Conservation (phyloP, 352 stramenopile genomes). For the Plasmopara viticola region DNA sequence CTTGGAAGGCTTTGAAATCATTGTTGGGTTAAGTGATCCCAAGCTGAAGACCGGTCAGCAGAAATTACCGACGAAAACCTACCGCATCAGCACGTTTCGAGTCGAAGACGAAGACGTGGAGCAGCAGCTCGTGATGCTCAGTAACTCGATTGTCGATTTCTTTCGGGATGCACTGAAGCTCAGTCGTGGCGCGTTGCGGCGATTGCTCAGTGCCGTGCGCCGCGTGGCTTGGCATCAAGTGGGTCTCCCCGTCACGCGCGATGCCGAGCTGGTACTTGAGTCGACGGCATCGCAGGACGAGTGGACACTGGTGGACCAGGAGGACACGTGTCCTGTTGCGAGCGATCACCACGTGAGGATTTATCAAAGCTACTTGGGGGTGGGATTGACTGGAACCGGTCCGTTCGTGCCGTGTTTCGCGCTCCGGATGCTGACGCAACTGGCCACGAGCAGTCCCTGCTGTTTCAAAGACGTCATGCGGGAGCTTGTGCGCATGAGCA, state of each 20-base stretch:
- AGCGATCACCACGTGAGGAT: conserved; percentile 66
- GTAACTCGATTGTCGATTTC: conserved; percentile 81
- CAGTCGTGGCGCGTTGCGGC: conserved; percentile 46
- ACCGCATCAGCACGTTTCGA: conserved; percentile 63
- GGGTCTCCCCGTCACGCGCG: conserved; percentile 34
- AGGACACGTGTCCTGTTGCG: conserved; percentile 35
- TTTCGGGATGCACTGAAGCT: conserved; percentile 70
- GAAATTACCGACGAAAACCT: conserved; percentile 67
- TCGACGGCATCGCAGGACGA: conserved; percentile 11
- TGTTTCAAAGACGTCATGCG: conserved; percentile 75
- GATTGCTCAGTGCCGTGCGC: conserved; percentile 54
- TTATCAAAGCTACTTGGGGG: conserved; percentile 75
- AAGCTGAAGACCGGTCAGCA: conserved; percentile 72
- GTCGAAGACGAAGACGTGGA: conserved; percentile 84
- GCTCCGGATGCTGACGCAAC: conserved; percentile 75
- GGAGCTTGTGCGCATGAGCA: conserved; percentile 67
- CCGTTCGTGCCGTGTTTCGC: conserved; percentile 67
- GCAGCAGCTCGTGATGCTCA: conserved; percentile 80
- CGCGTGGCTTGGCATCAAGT: conserved; percentile 70
- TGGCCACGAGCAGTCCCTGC: conserved; percentile 60
- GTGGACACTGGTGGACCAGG: conserved; percentile 23
- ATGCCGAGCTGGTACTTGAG: conserved; percentile 4
- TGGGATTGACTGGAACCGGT: conserved; percentile 51
- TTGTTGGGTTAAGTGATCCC: conserved; percentile 60
- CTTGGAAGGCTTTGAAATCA: conserved; percentile 76